These are phyloP conservation scores for Backusella psychrophila DNA, from an alignment of 192 early-diverging fungal genomes.

Conservation along the genomic window DNA sequence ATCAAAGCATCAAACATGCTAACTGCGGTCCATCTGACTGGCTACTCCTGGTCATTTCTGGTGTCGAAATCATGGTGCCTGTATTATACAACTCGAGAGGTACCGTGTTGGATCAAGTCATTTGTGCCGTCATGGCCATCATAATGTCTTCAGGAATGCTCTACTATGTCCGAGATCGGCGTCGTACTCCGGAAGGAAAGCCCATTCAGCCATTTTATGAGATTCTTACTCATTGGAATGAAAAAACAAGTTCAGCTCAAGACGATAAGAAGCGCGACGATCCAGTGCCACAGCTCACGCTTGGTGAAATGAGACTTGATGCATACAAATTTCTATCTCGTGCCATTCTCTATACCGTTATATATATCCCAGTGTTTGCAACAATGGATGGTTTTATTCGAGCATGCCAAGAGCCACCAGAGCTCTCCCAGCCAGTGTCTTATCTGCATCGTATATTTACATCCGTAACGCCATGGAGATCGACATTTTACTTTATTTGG, in stretches of 20 bases:
- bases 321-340: not conserved
- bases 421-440: not conserved
- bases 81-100: not conserved
- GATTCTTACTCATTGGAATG: slow-evolving; percentile 12
- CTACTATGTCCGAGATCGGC: slow-evolving; percentile 1
- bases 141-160: slow-evolving; percentile 9
- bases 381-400: slow-evolving; percentile 12
- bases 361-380: slow-evolving; percentile 2
- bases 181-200: not conserved
- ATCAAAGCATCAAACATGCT: not conserved
- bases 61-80: not conserved
- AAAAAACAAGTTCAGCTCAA: not conserved
- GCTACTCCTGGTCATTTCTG: not conserved
- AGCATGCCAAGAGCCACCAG: not conserved
- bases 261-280: not conserved
- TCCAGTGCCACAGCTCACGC: not conserved
- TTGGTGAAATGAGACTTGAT: not conserved
- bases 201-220: slow-evolving; percentile 5
- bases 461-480: not conserved
- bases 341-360: not conserved
- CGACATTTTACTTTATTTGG: slow-evolving; percentile 6
- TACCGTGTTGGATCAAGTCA: not conserved
- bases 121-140: slow-evolving; percentile 7
- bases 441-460: not conserved
- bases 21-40: not conserved